A percentile compares a stretch with the other conserved stretches of the same genome.
phyloP scores from a whole-genome alignment of 345 rosid species.

The Rhodamnia argentea region DNA sequence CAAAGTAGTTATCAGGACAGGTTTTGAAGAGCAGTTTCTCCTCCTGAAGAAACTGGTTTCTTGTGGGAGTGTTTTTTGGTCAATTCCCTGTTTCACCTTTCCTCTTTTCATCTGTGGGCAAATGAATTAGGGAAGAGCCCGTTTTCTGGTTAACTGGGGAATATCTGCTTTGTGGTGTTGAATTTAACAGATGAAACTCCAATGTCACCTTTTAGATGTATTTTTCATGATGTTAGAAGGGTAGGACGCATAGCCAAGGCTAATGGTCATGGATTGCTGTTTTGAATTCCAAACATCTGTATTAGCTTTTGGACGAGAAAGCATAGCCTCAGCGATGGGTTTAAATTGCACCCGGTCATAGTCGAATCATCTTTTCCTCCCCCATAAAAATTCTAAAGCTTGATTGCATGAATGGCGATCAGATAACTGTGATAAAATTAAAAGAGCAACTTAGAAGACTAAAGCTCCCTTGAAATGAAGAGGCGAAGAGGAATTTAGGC shows the following conservation, averaged over 20 bases:
- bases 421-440: not conserved
- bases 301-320: not conserved
- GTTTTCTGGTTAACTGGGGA: not conserved
- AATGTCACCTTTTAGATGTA: not conserved
- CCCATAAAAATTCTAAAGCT: not conserved
- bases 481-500: not conserved
- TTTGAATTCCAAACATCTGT: not conserved
- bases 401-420: not conserved
- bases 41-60: not conserved
- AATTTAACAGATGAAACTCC: not conserved
- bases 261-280: not conserved
- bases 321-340: not conserved
- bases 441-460: not conserved
- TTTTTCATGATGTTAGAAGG: not conserved
- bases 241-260: not conserved
- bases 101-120: not conserved
- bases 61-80: not conserved
- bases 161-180: not conserved
- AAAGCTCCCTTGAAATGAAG: not conserved
- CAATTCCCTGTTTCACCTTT: not conserved
- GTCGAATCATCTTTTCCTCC: not conserved
- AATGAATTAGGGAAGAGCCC: not conserved
- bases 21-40: not conserved
- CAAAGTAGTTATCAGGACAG: not conserved
- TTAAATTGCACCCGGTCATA: not conserved